Percentiles rank a stretch among this genome's conserved stretches.
phyloP scores from a whole-genome alignment of 2,329 filamentous ascomycete species.

The Exophiala spinifera region DNA sequence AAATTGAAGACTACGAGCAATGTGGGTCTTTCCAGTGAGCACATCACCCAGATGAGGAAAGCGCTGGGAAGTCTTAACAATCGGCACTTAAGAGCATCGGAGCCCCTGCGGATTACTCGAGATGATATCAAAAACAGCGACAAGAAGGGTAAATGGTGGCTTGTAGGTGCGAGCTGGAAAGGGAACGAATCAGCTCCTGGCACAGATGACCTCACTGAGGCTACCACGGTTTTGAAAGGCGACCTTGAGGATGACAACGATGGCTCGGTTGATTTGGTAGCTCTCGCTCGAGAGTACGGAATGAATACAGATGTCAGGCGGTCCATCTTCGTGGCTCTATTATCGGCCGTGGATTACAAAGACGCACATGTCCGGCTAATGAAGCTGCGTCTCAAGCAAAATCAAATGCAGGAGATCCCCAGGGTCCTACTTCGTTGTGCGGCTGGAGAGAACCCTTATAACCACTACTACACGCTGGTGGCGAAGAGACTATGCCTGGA shows the following conservation, averaged over 20 bases:
- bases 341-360: slow-evolving; percentile 78
- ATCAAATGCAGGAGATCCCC: slow-evolving; percentile 82
- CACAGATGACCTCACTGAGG: slow-evolving; percentile 13
- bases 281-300: slow-evolving; percentile 74
- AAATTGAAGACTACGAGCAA: slow-evolving; percentile 73
- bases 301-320: slow-evolving; percentile 84
- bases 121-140: slow-evolving; percentile 78
- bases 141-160: slow-evolving; percentile 95
- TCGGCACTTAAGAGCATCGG: slow-evolving; percentile 64
- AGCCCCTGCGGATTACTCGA: slow-evolving; percentile 78
- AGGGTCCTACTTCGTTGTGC: slow-evolving; percentile 84
- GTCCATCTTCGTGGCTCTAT: slow-evolving; percentile 89
- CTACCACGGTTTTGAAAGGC: slow-evolving; percentile 27
- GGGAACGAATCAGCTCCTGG: slow-evolving; percentile 39
- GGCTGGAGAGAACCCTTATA: slow-evolving; percentile 78
- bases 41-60: slow-evolving; percentile 86
- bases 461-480: slow-evolving; percentile 88
- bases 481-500: slow-evolving; percentile 74
- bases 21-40: slow-evolving; percentile 71
- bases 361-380: slow-evolving; percentile 77
- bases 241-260: slow-evolving; percentile 31
- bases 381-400: slow-evolving; percentile 80
- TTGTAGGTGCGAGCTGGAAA: slow-evolving; percentile 89
- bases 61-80: slow-evolving; percentile 72
- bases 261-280: slow-evolving; percentile 60